Evolutionary conservation across 805 yeast genomes (phyloP).

Genomic region (Saccharomycopsis malanga): DNA sequence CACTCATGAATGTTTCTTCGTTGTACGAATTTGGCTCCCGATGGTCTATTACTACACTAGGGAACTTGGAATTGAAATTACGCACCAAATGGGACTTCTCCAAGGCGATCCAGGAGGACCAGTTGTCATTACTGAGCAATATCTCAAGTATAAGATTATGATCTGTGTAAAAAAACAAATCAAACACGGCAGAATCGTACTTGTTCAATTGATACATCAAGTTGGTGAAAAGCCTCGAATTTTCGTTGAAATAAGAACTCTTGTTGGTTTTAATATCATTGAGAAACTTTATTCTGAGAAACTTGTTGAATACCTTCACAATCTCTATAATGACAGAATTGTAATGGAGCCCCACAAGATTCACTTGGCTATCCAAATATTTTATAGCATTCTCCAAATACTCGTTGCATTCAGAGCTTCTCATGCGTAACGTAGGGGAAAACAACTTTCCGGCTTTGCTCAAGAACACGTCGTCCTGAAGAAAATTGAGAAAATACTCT

Average conservation of each 20-base stretch:
- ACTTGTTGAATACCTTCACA: constrained; percentile 17
- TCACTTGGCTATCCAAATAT: neutral
- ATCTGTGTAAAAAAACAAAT: constrained; percentile 8
- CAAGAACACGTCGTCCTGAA: constrained; percentile 11
- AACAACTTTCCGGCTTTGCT: constrained; percentile 1
- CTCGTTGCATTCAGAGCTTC: neutral
- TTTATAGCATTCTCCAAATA: neutral
- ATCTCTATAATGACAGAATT: constrained; percentile 7
- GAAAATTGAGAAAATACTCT: constrained; percentile 17
- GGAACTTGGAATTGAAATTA: constrained; percentile 17
- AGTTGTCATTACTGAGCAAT: constrained; percentile 7
- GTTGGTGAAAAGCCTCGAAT: constrained; percentile 18
- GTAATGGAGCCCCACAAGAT: neutral
- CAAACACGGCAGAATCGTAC: constrained; percentile 15
- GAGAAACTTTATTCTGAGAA: constrained; percentile 16
- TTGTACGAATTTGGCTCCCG: neutral
- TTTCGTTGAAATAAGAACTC: constrained; percentile 8
- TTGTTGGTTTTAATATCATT: constrained; percentile 17
- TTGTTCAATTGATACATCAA: constrained; percentile 19
- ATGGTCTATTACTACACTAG: neutral
- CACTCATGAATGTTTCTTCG: neutral
- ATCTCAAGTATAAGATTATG: constrained; percentile 6
- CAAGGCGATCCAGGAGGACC: constrained; percentile 14
- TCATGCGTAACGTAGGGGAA: neutral
- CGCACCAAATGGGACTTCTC: constrained; percentile 5